phyloP scores from a whole-genome alignment of 176 grass and related monocot genomes.

The Melocanna baccifera region DNA sequence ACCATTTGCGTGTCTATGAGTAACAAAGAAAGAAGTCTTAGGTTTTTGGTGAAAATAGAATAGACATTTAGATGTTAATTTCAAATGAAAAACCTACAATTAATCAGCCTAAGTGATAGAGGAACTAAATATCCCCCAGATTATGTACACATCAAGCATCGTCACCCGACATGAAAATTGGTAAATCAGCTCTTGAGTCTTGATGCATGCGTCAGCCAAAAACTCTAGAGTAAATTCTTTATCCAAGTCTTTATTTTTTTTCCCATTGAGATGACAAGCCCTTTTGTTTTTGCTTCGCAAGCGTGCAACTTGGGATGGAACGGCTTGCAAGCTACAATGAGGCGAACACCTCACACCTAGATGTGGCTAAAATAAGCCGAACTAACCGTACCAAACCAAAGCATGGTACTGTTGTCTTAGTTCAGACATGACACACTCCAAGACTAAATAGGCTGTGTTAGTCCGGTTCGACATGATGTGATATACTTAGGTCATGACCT shows the following conservation, averaged over 20 bases:
- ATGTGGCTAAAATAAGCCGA: too few relatives aligned
- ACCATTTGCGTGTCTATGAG: background rate
- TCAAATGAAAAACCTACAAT: background rate
- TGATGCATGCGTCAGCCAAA: conserved; percentile 24
- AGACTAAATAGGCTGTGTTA: too few relatives aligned
- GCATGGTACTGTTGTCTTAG: fast-evolving
- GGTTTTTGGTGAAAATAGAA: background rate
- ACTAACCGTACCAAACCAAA: too few relatives aligned
- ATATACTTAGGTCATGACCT: too few relatives aligned
- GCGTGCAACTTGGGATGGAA: conserved; percentile 37
- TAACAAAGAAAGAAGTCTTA: background rate
- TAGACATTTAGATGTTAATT: background rate
- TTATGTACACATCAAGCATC: background rate
- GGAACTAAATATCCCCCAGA: background rate
- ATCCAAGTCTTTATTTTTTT: background rate
- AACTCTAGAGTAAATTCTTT: background rate
- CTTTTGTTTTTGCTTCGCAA: background rate
- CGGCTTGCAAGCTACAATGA: conserved; percentile 44
- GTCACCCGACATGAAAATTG: conserved; percentile 28
- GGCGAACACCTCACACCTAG: conserved; percentile 13
- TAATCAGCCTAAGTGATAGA: background rate
- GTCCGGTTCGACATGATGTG: fast-evolving
- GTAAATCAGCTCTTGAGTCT: conserved; percentile 1
- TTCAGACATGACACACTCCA: too few relatives aligned
- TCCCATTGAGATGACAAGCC: background rate